Conservation (phyloP, 2,329 filamentous ascomycete species). For the Diaporthe batatas region DNA sequence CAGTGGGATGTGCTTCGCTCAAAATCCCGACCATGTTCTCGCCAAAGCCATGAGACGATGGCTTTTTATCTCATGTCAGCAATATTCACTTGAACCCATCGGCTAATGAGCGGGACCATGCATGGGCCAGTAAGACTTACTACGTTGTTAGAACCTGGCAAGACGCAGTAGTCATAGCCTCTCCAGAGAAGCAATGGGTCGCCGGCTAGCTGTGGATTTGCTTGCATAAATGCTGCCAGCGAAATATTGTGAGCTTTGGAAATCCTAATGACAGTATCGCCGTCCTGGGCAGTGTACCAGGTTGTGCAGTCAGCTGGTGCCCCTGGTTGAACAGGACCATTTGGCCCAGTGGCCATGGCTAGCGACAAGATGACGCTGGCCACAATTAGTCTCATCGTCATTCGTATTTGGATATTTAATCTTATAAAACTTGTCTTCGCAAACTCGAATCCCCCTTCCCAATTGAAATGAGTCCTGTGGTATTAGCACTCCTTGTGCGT, state of each 20-base stretch:
- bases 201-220: not conserved
- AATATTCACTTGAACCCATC: not conserved
- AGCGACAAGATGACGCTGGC: not conserved
- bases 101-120: rapidly evolving
- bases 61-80: not conserved
- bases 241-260: not conserved
- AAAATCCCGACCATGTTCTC: too few species aligned
- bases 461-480: too few species aligned
- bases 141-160: not conserved
- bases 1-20: too few species aligned
- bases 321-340: not conserved
- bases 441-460: too few species aligned
- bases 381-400: not conserved
- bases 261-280: not conserved
- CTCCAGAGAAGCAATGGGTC: not conserved
- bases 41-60: not conserved
- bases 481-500: not conserved
- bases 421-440: not conserved
- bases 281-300: constrained; percentile 1
- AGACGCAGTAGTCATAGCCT: constrained; percentile 5
- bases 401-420: not conserved
- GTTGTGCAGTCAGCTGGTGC: not conserved
- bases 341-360: not conserved
- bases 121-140: not conserved
- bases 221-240: not conserved